Evolutionary conservation across 257 asterid species (phyloP).

Genomic region (Haberlea rhodopensis): DNA sequence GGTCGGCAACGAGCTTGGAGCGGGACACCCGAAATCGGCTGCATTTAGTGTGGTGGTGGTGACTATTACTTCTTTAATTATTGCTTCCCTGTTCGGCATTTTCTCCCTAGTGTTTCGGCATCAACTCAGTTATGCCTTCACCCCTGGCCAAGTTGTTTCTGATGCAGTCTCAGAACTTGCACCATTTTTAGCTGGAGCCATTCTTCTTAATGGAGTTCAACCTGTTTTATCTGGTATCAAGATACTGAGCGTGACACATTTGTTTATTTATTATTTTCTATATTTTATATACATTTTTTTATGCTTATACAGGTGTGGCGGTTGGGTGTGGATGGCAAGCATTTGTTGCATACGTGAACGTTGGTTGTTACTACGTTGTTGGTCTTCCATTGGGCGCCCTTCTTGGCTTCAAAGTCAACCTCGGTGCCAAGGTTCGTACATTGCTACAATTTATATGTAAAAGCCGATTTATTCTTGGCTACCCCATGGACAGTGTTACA

Average conservation of each 20-base stretch:
- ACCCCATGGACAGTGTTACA: too few species aligned
- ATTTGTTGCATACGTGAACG: conserved; percentile 66
- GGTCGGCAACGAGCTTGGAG: conserved; percentile 76
- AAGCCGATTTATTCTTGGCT: too few species aligned
- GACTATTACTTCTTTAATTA: conserved; percentile 34
- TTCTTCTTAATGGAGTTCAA: conserved; percentile 63
- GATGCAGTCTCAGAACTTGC: conserved; percentile 55
- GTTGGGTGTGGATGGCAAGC: conserved; percentile 89
- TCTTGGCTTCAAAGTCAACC: conserved; percentile 53
- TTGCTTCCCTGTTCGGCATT: conserved; percentile 34
- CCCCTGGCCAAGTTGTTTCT: conserved; percentile 50
- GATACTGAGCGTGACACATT: too few species aligned
- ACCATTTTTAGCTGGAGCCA: conserved; percentile 50
- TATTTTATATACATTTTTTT: too few species aligned
- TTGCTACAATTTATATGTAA: neutral
- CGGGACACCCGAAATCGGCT: conserved; percentile 75
- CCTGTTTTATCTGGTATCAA: conserved; percentile 77
- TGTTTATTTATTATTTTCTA: too few species aligned
- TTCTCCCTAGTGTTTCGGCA: conserved; percentile 35
- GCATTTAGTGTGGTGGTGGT: conserved; percentile 56
- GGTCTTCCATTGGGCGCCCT: conserved; percentile 44
- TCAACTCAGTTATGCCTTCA: conserved; percentile 55
- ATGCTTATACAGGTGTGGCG: too few species aligned
- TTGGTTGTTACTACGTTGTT: conserved; percentile 51
- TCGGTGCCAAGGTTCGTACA: conserved; percentile 58